Conservation (phyloP, 768 basidiomycete genomes). For the Pleurotus sapidus region DNA sequence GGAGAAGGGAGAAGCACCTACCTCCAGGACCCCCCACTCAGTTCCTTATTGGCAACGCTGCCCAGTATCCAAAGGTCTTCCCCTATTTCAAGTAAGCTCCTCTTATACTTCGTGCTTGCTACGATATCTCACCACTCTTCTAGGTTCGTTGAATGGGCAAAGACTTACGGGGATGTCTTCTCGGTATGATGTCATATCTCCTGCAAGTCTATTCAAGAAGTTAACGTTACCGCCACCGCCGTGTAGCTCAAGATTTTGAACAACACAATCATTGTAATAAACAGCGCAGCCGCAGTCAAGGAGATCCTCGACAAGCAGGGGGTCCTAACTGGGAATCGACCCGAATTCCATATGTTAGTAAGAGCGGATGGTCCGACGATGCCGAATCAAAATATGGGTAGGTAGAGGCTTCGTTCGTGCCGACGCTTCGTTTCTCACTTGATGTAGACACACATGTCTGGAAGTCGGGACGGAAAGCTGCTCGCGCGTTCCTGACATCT, state of each 20-base stretch:
- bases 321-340: slow-evolving; percentile 21
- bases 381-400: slow-evolving; percentile 4
- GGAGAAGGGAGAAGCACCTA: slow-evolving; percentile 13
- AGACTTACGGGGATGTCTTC: slow-evolving; percentile 15
- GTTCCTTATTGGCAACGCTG: slow-evolving; percentile 20
- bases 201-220: too few relatives aligned
- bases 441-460: slow-evolving; percentile 2
- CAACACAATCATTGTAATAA: slow-evolving; percentile 19
- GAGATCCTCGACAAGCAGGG: slow-evolving; percentile 26
- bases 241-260: slow-evolving; percentile 22
- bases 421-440: not conserved
- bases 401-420: not conserved
- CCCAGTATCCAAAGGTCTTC: slow-evolving; percentile 16
- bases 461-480: slow-evolving; percentile 13
- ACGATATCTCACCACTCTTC: not conserved
- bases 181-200: slow-evolving; percentile 1
- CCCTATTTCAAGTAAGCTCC: slow-evolving; percentile 3
- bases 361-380: slow-evolving; percentile 5
- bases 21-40: slow-evolving; percentile 23
- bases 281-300: slow-evolving; percentile 16
- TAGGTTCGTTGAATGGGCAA: slow-evolving; percentile 15
- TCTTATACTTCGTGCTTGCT: not conserved
- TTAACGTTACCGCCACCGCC: too few relatives aligned
- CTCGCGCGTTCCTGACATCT: slow-evolving; percentile 16
- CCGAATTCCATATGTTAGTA: slow-evolving; percentile 10